Evolutionary conservation across 257 asterid genomes (phyloP).

Genomic region (Striga asiatica): DNA sequence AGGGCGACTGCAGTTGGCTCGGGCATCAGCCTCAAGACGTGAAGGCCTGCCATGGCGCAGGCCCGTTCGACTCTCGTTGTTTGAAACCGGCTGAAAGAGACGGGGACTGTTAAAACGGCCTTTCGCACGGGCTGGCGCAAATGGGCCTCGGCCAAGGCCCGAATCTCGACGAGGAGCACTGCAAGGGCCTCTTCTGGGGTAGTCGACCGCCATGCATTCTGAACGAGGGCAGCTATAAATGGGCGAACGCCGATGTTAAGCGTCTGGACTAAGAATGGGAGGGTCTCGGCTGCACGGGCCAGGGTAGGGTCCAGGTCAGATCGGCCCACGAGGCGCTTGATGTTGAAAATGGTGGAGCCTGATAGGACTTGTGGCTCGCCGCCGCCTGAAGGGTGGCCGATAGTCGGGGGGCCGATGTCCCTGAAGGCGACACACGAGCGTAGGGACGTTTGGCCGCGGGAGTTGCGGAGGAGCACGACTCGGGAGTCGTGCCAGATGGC

Average conservation of each 20-base stretch:
- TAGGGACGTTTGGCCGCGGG: slow-evolving; percentile 55
- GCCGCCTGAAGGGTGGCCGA: slow-evolving; percentile 57
- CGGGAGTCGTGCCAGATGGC: slow-evolving; percentile 79
- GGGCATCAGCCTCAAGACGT: slow-evolving; percentile 72
- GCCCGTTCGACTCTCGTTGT: slow-evolving; percentile 65
- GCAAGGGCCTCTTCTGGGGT: slow-evolving; percentile 90
- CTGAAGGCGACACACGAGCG: slow-evolving; percentile 63
- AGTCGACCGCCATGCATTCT: slow-evolving; percentile 76
- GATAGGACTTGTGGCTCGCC: slow-evolving; percentile 69
- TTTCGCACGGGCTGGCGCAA: slow-evolving; percentile 50
- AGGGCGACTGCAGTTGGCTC: slow-evolving; percentile 89
- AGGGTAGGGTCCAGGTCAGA: slow-evolving; percentile 79
- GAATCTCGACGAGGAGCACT: slow-evolving; percentile 58
- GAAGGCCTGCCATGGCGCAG: slow-evolving; percentile 94
- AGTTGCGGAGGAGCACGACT: slow-evolving; percentile 55
- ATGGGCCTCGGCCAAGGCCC: slow-evolving; percentile 55
- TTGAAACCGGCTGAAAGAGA: slow-evolving; percentile 76
- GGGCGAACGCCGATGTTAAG: slow-evolving; percentile 72
- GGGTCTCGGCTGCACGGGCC: slow-evolving; percentile 63
- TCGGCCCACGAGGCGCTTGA: slow-evolving; percentile 73
- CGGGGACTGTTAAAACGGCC: slow-evolving; percentile 63
- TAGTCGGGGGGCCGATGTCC: slow-evolving; percentile 58
- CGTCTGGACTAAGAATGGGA: slow-evolving; percentile 77
- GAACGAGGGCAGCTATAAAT: slow-evolving; percentile 66
- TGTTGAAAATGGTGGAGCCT: slow-evolving; percentile 68